Percentiles rank a stretch among this genome's conserved stretches.
phyloP scores from a whole-genome alignment of 2,329 filamentous ascomycete genomes.

The Simplicillium aogashimaense region DNA sequence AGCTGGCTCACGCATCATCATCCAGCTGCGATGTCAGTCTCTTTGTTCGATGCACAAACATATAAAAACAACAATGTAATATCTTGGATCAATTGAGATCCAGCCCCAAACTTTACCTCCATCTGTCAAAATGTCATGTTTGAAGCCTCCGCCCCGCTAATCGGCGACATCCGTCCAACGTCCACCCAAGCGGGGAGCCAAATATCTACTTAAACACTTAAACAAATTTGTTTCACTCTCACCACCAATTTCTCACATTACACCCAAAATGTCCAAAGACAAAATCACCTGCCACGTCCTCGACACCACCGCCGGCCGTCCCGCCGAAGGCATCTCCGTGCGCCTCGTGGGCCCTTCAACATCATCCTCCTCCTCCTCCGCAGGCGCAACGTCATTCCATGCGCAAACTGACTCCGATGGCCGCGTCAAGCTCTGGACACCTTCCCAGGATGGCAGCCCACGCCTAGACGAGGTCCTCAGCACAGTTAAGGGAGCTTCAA shows the following conservation, averaged over 20 bases:
- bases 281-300: slow-evolving; percentile 82
- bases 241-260: too few species aligned
- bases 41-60: too few species aligned
- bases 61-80: too few species aligned
- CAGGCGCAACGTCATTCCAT: slow-evolving; percentile 3
- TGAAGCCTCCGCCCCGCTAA: too few species aligned
- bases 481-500: slow-evolving; percentile 32
- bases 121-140: too few species aligned
- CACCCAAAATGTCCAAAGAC: slow-evolving; percentile 30
- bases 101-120: too few species aligned
- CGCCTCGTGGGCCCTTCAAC: slow-evolving; percentile 42
- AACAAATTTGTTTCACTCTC: too few species aligned
- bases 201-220: background rate
- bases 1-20: too few species aligned
- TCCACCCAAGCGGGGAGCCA: too few species aligned
- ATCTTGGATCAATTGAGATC: too few species aligned
- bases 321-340: slow-evolving; percentile 57
- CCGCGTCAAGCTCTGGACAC: slow-evolving; percentile 60
- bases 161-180: too few species aligned
- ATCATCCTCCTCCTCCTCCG: slow-evolving; percentile 9
- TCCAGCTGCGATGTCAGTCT: too few species aligned
- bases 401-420: slow-evolving; percentile 62
- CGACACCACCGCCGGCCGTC: slow-evolving; percentile 66
- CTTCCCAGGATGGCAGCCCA: slow-evolving; percentile 36
- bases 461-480: slow-evolving; percentile 46